A percentile compares a stretch with the other conserved stretches of the same genome.
Evolutionary conservation across 805 yeast species (phyloP).

Genomic region (Kodamaea leandrae): DNA sequence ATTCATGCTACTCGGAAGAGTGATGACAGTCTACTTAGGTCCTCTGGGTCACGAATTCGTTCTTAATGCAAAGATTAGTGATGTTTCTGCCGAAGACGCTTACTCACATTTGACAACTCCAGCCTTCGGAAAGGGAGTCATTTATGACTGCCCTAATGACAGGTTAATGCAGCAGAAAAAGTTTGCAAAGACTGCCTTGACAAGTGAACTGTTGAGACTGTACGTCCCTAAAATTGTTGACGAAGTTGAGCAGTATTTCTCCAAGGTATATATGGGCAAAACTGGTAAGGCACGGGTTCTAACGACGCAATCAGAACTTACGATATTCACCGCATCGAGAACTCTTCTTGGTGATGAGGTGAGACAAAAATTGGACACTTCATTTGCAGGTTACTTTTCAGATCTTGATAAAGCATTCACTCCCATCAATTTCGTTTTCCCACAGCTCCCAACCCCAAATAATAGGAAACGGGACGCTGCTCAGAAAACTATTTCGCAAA

Average conservation of each 20-base stretch:
- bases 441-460: conserved; percentile 82
- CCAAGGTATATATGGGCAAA: conserved; percentile 31
- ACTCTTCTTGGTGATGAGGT: conserved; percentile 87
- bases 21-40: conserved; percentile 93
- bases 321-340: conserved; percentile 93
- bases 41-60: conserved; percentile 98
- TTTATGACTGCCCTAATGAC: conserved; percentile 91
- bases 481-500: conserved; percentile 70
- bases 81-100: conserved; percentile 95
- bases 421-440: conserved; percentile 92
- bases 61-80: conserved; percentile 81
- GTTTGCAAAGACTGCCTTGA: conserved; percentile 86
- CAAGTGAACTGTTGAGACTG: conserved; percentile 73
- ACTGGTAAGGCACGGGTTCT: conserved; percentile 63
- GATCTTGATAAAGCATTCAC: conserved; percentile 96
- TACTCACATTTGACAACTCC: conserved; percentile 94
- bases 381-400: conserved; percentile 79
- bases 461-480: conserved; percentile 84
- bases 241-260: conserved; percentile 68
- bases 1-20: conserved; percentile 81
- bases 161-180: conserved; percentile 97
- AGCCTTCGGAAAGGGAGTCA: conserved; percentile 94
- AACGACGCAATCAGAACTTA: conserved; percentile 87
- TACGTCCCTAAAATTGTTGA: conserved; percentile 86
- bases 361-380: conserved; percentile 74